phyloP scores from a whole-genome alignment of 768 basidiomycete species.

The Pholiota molesta region DNA sequence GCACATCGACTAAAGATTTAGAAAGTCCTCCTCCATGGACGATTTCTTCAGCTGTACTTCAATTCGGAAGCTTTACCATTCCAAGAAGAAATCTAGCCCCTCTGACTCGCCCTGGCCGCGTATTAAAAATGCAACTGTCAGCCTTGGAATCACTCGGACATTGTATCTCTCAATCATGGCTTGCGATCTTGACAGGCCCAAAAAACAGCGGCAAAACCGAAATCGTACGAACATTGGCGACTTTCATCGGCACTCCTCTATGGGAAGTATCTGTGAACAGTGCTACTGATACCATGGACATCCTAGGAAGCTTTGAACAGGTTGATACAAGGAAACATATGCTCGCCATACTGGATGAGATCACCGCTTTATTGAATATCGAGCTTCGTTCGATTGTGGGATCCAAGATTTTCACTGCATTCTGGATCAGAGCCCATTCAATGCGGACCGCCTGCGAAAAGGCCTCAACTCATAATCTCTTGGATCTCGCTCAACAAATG shows the following conservation, averaged over 20 bases:
- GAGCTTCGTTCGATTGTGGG: slow-evolving; percentile 38
- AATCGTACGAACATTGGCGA: slow-evolving; percentile 69
- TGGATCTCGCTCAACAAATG: slow-evolving; percentile 2
- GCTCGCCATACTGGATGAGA: slow-evolving; percentile 39
- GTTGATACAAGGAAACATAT: slow-evolving; percentile 57
- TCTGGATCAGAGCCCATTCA: slow-evolving; percentile 14
- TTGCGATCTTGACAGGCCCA: slow-evolving; percentile 84
- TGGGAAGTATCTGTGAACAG: slow-evolving; percentile 79
- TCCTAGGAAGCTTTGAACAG: slow-evolving; percentile 96
- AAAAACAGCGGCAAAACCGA: slow-evolving; percentile 79
- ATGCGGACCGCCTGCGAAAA: slow-evolving; percentile 18
- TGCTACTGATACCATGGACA: slow-evolving; percentile 91
- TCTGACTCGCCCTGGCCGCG: slow-evolving; percentile 43
- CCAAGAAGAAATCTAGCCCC: slow-evolving; percentile 39
- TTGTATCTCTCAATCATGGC: slow-evolving; percentile 78
- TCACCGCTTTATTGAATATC: slow-evolving; percentile 40
- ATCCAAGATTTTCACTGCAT: slow-evolving; percentile 25
- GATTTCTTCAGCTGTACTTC: slow-evolving; percentile 52
- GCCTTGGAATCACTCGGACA: slow-evolving; percentile 76
- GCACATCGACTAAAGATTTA: slow-evolving; percentile 24
- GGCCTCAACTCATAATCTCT: slow-evolving; percentile 6
- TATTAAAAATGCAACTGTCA: slow-evolving; percentile 65
- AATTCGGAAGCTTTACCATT: slow-evolving; percentile 65
- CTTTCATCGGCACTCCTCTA: slow-evolving; percentile 67
- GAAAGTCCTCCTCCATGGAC: slow-evolving; percentile 37